A percentile compares a stretch with the other conserved stretches of the same genome.
Evolutionary conservation across 2,329 filamentous ascomycete genomes (phyloP).

Genomic region (Botrytis porri): DNA sequence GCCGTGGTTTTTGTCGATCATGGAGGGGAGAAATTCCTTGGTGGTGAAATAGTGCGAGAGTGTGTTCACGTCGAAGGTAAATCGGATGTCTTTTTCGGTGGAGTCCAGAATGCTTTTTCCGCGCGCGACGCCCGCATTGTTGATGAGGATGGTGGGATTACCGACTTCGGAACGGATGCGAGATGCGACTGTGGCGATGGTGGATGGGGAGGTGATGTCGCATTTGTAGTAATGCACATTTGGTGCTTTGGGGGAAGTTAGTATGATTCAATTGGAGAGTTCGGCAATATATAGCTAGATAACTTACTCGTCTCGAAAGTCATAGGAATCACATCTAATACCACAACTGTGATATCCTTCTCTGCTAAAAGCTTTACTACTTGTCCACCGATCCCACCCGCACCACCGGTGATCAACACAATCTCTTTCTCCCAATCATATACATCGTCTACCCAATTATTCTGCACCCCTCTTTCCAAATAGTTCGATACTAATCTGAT

Average conservation of each 20-base stretch:
- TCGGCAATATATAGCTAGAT: neutral
- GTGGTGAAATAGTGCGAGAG: conserved; percentile 65
- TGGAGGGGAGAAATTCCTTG: conserved; percentile 64
- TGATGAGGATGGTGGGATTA: conserved; percentile 66
- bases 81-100: conserved; percentile 56
- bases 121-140: conserved; percentile 65
- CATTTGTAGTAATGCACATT: conserved; percentile 67
- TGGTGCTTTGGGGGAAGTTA: conserved; percentile 39
- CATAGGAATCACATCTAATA: conserved; percentile 66
- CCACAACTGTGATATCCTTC: conserved; percentile 62
- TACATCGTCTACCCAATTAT: conserved; percentile 50
- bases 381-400: conserved; percentile 67
- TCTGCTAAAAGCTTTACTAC: conserved; percentile 65
- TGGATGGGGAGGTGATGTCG: conserved; percentile 61
- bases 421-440: conserved; percentile 69
- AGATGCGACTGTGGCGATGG: conserved; percentile 51
- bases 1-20: conserved; percentile 64
- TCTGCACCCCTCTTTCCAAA: conserved; percentile 49
- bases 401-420: conserved; percentile 71
- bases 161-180: conserved; percentile 56
- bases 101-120: conserved; percentile 60
- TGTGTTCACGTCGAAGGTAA: conserved; percentile 70
- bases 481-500: conserved; percentile 48
- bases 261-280: neutral
- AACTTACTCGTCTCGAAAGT: conserved; percentile 50